Evolutionary conservation across 345 rosid species (phyloP), one percentile per base, ranked within the genome.

Genomic region (Gossypium australe): DNA sequence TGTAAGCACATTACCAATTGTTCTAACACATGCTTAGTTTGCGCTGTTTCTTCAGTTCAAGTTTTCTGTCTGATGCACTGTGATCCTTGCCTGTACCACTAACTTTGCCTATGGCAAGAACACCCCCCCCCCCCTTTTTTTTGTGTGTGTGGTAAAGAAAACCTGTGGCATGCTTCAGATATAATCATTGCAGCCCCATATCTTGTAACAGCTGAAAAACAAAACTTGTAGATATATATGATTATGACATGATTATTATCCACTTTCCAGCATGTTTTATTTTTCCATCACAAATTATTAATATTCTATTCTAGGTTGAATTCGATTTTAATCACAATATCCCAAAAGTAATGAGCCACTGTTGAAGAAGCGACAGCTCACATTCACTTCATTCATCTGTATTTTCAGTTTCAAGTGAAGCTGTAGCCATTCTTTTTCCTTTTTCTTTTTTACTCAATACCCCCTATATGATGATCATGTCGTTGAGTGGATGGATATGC

Each of bases 321-420:
- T 25, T 60, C 55, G 59, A 49, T 73, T 73, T 16, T 44, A 13
- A 59, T 60, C 57, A 12, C 58, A 34, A 34, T 34, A 24, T 60
- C 68, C 58, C 68, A 25, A 24, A 73, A 60, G 47, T 9, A 25
- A 9, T 12, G 38, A 27, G 43, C 63, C 20, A 61, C 56, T 61
- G 34, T 34, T 24, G 66, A 25, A 11, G 67, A 73, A 45, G 7
- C 17, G 67, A 72, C 75, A 72, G 20, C 14, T 53, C 56, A 72
- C 22, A 22, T 22, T 58, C 51, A 47, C 73, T 44, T 24, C 25
- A 24, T 49, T 58, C 75, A 16, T 72, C 67, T 58, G 75, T 60
- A 45, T 58, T 24, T 52, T 52, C 56, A 4, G 6, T 1, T 52
- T 72, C 20, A 45, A 25, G 24, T 24, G 22, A 55, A 55, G 27